phyloP scores from a whole-genome alignment of 352 stramenopile genomes.

The Stephanocyclus meneghinianus region DNA sequence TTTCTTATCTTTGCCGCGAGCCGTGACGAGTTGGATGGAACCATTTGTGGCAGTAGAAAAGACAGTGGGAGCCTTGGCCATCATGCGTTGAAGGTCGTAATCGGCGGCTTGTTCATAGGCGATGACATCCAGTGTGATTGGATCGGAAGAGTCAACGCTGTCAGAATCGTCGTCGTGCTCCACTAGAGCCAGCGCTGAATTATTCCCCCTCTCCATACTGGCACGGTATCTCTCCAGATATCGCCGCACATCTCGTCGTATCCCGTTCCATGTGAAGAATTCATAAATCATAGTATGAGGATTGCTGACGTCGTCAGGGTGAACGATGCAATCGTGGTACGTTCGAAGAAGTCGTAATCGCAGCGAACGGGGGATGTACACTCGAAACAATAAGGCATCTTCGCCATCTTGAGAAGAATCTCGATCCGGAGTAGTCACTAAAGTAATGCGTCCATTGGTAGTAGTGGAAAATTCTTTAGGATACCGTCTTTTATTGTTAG shows the following conservation, averaged over 20 bases:
- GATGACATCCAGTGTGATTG: constrained; percentile 41
- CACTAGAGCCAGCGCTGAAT: constrained; percentile 18
- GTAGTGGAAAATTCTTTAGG: constrained; percentile 22
- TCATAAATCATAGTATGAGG: constrained; percentile 35
- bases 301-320: constrained; percentile 26
- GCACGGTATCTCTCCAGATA: constrained; percentile 24
- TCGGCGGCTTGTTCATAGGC: constrained; percentile 22
- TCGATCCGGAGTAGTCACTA: constrained; percentile 16
- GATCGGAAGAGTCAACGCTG: constrained; percentile 10
- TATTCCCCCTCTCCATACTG: constrained; percentile 21
- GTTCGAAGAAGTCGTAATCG: constrained; percentile 19
- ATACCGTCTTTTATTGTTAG: neutral
- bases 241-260: constrained; percentile 16
- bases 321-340: constrained; percentile 32
- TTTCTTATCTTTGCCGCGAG: constrained; percentile 27
- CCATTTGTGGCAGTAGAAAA: constrained; percentile 33
- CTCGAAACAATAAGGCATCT: constrained; percentile 1
- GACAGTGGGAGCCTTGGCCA: constrained; percentile 15
- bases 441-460: constrained; percentile 26
- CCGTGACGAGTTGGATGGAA: constrained; percentile 26
- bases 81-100: constrained; percentile 19
- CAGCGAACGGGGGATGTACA: constrained; percentile 20
- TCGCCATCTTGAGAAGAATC: constrained; percentile 8
- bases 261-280: constrained; percentile 28
- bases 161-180: constrained; percentile 9